Base-by-base conservation (phyloP, 1,284 basidiomycete genomes). In the Boletellus sp. region DNA sequence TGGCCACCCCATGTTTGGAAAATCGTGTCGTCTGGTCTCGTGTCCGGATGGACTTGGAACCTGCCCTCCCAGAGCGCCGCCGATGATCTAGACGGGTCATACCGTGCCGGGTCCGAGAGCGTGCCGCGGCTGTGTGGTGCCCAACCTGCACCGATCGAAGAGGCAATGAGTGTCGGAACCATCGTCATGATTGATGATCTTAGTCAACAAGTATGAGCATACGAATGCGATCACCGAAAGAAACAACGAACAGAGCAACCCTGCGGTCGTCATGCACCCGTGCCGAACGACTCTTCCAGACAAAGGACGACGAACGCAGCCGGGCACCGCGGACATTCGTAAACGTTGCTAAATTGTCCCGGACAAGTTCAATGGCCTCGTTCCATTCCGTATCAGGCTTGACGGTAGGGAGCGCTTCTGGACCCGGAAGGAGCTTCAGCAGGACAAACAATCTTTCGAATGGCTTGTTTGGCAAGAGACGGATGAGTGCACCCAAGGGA, bases 11-110 rank as follows among this genome's bases (percentile, higher is more conserved):
- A 75, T 53, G 63, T 64, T 52, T 68, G 48, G 53, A 68, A 69
- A 19, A 72, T 69, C 2, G 70, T 72, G 45, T 79, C 77, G 52
- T 79, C 73, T 13, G 55, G 56, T 53, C 73, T 73, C 17, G 91
- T 94, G 35, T 91, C 89, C 0, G 91, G 91, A 63, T 95, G 92
- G 19, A 94, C 74, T 60, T 91, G 88, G 17, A 93, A 72, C 62
- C 81, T 87, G 52, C 91, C 91, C 61, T 87, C 80, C 80, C 81
- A 87, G 2, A 91, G 72, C 1, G 86, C 87, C 4, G 86, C 82
- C 23, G 87, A 86, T 6, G 87, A 90, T 53, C 73, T 78, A 10
- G 85, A 89, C 2, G 90, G 91, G 63, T 93, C 88, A 43, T 74
- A 70, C 27, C 78, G 73, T 9, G 87, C 82, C 9, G 91, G 89